Conservation (phyloP, 2,329 filamentous ascomycete species). For the Ophiocordyceps polyrhachis-furcata region DNA sequence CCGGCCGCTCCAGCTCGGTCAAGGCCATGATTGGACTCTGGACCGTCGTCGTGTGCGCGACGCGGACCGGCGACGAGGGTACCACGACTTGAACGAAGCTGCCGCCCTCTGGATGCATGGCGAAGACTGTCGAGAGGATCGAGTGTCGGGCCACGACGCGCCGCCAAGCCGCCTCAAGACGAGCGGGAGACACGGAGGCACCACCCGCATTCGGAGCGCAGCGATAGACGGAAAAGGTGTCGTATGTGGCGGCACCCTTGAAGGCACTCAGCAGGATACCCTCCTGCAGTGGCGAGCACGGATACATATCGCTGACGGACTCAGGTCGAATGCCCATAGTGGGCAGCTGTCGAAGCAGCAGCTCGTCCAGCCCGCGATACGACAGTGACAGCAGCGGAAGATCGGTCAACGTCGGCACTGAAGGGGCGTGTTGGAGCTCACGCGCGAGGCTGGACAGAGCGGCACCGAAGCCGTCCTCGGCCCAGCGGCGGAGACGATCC, state of each 20-base stretch:
- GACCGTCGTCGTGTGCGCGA: not conserved
- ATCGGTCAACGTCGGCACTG: constrained; percentile 11
- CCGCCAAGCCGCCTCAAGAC: constrained; percentile 4
- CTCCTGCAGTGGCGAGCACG: constrained; percentile 18
- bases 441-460: not conserved
- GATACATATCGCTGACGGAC: constrained; percentile 8
- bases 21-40: not conserved
- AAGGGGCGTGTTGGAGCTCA: constrained; percentile 1
- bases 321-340: constrained; percentile 1
- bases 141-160: constrained; percentile 2
- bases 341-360: constrained; percentile 1
- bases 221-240: constrained; percentile 6
- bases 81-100: constrained; percentile 4
- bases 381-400: constrained; percentile 12
- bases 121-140: constrained; percentile 2
- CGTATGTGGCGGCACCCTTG: constrained; percentile 3
- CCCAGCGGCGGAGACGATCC: constrained; percentile 1
- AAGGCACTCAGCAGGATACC: constrained; percentile 17
- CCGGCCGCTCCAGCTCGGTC: not conserved
- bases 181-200: not conserved
- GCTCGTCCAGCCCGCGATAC: constrained; percentile 1
- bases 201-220: constrained; percentile 1
- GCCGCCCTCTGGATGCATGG: constrained; percentile 3
- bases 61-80: not conserved
- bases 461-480: not conserved